Evolutionary conservation across 1,284 basidiomycete genomes (phyloP), one percentile per base, ranked within the genome.

Genomic region (Ustilago sp.): DNA sequence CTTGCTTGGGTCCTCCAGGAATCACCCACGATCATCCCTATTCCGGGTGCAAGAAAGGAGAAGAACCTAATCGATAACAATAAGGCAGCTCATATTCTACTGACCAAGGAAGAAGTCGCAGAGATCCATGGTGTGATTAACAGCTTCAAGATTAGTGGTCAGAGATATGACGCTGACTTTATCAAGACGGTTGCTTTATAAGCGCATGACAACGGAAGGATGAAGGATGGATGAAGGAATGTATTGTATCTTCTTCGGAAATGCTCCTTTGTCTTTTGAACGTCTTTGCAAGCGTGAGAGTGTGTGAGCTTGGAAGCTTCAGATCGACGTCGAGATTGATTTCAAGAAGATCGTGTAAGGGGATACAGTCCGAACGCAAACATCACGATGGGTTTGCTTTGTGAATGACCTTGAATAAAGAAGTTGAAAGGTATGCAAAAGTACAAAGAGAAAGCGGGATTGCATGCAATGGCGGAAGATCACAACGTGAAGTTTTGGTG

Each of bases 71-170:
- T 61, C 9, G 77, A 82, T 52, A 80, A 79, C 61, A 65, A 56
- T 43, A 68, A 57, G 15, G 77, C 79, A 8, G 77, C 72, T 12
- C 28, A 68, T 11, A 32, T 81, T 36, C 47, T 61, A 39, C 53
- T 82, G 13, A 63, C 28, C 23, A 36, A 63, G 12, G 59, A 68
- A 0, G 77, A 82, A 47, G 8, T 79, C 13, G 62, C 63, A 15
- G 79, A 82, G 54, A 79, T 82, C 48, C 67, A 79, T n/a, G 41
- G 19, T 8, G 45, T 76, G 6, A 72, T 80, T 68, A 74, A 71
- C 61, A 80, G 71, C 63, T 82, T 82, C 74, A 79, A 74, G 31
- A 68, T 74, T 38, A 60, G 59, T 17, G 78, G 80, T 11, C 55
- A 60, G 0, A 55, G 80, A 50, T 81, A 81, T 52, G 53, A 48